Base-by-base conservation (phyloP, 257 asterid species). In the Primulina tabacum region DNA sequence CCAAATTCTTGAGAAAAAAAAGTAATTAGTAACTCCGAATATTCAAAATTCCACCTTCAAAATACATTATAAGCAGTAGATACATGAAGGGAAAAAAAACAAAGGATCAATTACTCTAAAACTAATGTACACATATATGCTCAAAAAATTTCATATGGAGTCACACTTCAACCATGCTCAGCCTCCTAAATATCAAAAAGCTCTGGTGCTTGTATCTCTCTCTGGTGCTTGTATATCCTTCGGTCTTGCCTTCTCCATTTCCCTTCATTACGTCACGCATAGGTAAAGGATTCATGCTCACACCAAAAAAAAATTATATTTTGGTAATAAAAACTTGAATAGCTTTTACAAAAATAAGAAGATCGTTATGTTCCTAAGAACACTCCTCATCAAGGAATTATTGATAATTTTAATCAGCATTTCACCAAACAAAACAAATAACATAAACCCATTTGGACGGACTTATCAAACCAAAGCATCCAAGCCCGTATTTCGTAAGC, bases 211-310 rank as follows among this genome's bases (percentile, higher is more conserved):
- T 81, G 77, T 84, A n/a, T n/a, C n/a, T n/a, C n/a, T 88, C 43
- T 86, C 81, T 81, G 84, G 83, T 1, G 86, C 89, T 72, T 90
- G 85, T 43, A 82, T 74, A 60, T 86, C 96, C 76, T 86, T 89
- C 1, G 90, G 89, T 71, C 83, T 89, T 29, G 80, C 79, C 81
- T 89, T 89, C 84, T 88, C 92, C 34, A 83, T 80, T 71, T 82
- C 87, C 85, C 96, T 88, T 77, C 73, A 65, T 56, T 5, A 72
- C 24, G 77, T 52, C 73, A 71, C 62, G 18, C 29, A 50, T 14
- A 55, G 29, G 29, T 47, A 14, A 47, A 47, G 55, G 18, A 4
- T 14, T 14, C 0, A 12, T 0, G 7, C 18, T 7, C 0, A n/a
- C 0, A 1, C 18, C 55, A 8, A 38, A 16, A 14, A n/a, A 5